Conservation (phyloP, 2,329 filamentous ascomycete species). For the Keithomyces neogunnii region DNA sequence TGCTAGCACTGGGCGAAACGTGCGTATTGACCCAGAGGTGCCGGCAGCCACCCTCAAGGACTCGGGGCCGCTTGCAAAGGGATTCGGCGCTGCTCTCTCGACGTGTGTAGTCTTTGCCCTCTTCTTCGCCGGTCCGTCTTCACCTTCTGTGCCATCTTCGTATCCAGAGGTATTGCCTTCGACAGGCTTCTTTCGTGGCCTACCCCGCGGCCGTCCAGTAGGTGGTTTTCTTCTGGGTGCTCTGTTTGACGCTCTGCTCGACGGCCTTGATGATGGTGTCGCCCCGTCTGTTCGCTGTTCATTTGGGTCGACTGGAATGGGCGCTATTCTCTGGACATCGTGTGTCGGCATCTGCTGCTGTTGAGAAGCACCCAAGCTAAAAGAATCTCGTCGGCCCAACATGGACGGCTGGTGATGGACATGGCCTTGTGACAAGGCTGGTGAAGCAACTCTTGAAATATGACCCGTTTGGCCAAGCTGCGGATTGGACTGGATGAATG, state of each 20-base stretch:
- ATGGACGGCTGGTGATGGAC: constrained; percentile 8
- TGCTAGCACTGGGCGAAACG: constrained; percentile 64
- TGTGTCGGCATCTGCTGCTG: constrained; percentile 14
- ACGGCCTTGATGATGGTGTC: constrained; percentile 42
- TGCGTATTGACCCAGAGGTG: constrained; percentile 78
- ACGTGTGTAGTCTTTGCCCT: constrained; percentile 69
- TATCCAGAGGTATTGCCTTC: constrained; percentile 67
- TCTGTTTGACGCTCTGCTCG: constrained; percentile 49
- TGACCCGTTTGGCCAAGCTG: constrained; percentile 29
- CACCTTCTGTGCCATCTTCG: constrained; percentile 56
- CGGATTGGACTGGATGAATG: constrained; percentile 66
- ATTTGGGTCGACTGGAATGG: constrained; percentile 20
- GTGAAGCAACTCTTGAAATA: constrained; percentile 26
- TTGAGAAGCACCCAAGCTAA: constrained; percentile 12
- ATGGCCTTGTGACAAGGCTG: constrained; percentile 25
- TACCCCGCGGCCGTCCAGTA: constrained; percentile 47
- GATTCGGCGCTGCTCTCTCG: constrained; percentile 56
- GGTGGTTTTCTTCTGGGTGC: constrained; percentile 29
- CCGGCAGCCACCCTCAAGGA: constrained; percentile 86
- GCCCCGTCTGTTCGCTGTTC: constrained; percentile 11
- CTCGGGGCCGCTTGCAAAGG: constrained; percentile 65
- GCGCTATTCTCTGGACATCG: constrained; percentile 27
- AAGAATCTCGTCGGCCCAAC: constrained; percentile 18
- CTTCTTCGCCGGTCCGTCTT: constrained; percentile 52
- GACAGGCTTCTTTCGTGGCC: constrained; percentile 44